phyloP scores from a whole-genome alignment of 106 monocot genomes.

The Dioscorea zingiberensis region DNA sequence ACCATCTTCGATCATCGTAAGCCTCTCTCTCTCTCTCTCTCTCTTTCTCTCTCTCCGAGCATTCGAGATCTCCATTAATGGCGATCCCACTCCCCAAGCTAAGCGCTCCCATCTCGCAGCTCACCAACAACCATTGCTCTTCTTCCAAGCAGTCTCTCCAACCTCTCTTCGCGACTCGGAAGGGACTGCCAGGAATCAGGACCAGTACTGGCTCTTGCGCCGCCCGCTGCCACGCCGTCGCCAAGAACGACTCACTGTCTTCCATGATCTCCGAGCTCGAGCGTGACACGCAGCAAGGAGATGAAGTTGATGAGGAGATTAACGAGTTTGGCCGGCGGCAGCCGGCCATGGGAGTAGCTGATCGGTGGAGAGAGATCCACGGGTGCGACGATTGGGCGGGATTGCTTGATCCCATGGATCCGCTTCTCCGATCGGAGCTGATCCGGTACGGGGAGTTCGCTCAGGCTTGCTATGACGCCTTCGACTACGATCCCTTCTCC shows the following conservation, averaged over 20 bases:
- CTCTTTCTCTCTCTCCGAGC: not conserved
- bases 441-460: constrained; percentile 85
- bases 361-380: constrained; percentile 65
- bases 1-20: too few relatives aligned
- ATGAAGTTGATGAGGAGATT: not conserved
- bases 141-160: not conserved
- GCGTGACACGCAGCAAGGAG: not conserved
- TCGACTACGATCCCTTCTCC: constrained; percentile 72
- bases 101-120: not conserved
- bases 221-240: not conserved
- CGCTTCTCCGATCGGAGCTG: constrained; percentile 70
- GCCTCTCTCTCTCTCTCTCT: not conserved
- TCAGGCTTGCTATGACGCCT: constrained; percentile 89
- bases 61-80: not conserved
- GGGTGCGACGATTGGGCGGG: constrained; percentile 74
- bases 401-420: constrained; percentile 79
- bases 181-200: not conserved
- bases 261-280: constrained; percentile 14
- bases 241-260: constrained; percentile 2
- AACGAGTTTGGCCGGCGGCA: too few relatives aligned
- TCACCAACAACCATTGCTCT: not conserved
- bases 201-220: not conserved
- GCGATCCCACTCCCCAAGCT: constrained; percentile 2
- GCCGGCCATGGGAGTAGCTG: not conserved
- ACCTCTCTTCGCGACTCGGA: not conserved